phyloP scores from a whole-genome alignment of 2,329 filamentous ascomycete genomes.

The Claviceps arundinis region DNA sequence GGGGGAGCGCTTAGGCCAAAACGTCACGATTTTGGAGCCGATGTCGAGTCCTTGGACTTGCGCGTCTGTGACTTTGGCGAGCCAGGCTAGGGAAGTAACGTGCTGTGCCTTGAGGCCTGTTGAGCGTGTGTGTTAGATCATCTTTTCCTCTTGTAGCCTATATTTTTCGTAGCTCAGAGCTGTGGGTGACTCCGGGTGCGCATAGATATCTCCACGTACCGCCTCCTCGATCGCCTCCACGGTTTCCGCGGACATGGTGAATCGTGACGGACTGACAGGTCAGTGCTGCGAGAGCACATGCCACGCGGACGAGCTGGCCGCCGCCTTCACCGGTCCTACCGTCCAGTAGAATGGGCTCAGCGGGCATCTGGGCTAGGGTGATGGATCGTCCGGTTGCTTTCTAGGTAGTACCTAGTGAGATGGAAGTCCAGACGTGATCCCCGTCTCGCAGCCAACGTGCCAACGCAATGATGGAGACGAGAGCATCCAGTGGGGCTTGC shows the following conservation, averaged over 20 bases:
- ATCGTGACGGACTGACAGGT: slow-evolving; percentile 40
- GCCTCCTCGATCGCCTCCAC: slow-evolving; percentile 17
- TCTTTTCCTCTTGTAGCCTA: no score
- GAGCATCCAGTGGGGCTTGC: no score
- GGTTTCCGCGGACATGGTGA: slow-evolving; percentile 41
- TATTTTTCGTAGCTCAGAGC: not conserved
- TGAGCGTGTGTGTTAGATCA: not conserved
- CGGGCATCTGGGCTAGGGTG: not conserved
- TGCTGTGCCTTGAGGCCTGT: slow-evolving; percentile 50
- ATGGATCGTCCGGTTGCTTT: not conserved
- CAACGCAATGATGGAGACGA: not conserved
- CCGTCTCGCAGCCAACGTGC: not conserved
- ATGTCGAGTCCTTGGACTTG: slow-evolving; percentile 35
- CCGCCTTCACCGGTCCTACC: slow-evolving; percentile 48
- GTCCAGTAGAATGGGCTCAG: slow-evolving; percentile 32
- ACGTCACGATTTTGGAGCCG: slow-evolving; percentile 37
- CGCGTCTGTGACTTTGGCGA: slow-evolving; percentile 38
- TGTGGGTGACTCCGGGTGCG: not conserved
- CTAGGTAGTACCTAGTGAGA: not conserved
- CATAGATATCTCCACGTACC: slow-evolving; percentile 11
- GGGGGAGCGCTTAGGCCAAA: slow-evolving; percentile 27
- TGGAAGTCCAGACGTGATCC: not conserved
- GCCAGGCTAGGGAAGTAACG: slow-evolving; percentile 39
- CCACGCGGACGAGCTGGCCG: slow-evolving; percentile 46
- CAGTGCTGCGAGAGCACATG: slow-evolving; percentile 41